phyloP scores from a whole-genome alignment of 495 filamentous ascomycete species.

The Penicillium canescens region DNA sequence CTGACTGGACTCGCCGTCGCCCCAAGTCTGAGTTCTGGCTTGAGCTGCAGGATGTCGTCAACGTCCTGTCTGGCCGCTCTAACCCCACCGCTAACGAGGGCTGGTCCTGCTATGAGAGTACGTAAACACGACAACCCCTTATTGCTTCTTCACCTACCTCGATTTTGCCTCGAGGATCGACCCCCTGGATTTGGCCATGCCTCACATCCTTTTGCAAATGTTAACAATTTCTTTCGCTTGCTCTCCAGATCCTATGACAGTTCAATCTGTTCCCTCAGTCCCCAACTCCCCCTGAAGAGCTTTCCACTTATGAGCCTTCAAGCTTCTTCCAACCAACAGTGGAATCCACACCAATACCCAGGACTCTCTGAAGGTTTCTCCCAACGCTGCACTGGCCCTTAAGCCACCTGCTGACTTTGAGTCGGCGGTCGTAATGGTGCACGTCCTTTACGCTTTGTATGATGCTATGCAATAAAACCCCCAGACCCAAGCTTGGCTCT shows the following conservation, averaged over 20 bases:
- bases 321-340: slow-evolving; percentile 2
- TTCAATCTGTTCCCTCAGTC: slow-evolving; percentile 21
- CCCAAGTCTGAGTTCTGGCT: slow-evolving; percentile 89
- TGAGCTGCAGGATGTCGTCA: slow-evolving; percentile 74
- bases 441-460: slow-evolving; percentile 27
- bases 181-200: neutral
- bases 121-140: slow-evolving; percentile 20
- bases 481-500: slow-evolving; percentile 9
- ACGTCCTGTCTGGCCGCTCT: slow-evolving; percentile 77
- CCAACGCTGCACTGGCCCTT: slow-evolving; percentile 2
- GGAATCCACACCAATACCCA: slow-evolving; percentile 6
- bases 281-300: slow-evolving; percentile 22
- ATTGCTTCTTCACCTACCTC: slow-evolving; percentile 1
- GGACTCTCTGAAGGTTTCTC: neutral
- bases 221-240: slow-evolving; percentile 16
- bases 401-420: slow-evolving; percentile 2
- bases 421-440: slow-evolving; percentile 1
- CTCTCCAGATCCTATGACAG: slow-evolving; percentile 19
- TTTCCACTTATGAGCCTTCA: slow-evolving; percentile 1
- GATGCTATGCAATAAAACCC: slow-evolving; percentile 20
- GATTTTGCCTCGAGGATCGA: neutral
- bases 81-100: slow-evolving; percentile 14
- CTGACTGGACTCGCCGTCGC: slow-evolving; percentile 87
- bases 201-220: neutral
- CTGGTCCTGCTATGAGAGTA: slow-evolving; percentile 38